Evolutionary conservation across 129 eudicot genomes (phyloP).

Genomic region (Helichrysum umbraculigerum): DNA sequence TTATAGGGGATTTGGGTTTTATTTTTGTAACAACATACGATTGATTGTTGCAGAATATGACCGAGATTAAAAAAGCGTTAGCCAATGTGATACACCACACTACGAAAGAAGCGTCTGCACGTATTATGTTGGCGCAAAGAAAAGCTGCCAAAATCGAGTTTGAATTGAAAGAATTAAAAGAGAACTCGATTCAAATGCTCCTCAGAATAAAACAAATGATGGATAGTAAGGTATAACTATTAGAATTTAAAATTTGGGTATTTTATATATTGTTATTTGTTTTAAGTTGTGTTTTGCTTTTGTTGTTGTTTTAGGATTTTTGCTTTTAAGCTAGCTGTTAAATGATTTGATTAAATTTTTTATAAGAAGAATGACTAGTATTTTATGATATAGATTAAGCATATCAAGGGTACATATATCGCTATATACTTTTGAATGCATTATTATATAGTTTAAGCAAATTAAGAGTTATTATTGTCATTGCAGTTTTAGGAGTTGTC

Average conservation of each 20-base stretch:
- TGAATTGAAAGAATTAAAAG: constrained; percentile 57
- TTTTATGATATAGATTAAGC: too few species aligned
- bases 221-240: constrained; percentile 60
- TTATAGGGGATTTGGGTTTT: too few species aligned
- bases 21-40: too few species aligned
- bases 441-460: too few species aligned
- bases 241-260: background rate
- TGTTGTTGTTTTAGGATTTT: background rate
- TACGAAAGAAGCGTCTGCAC: constrained; percentile 72
- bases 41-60: constrained; percentile 46
- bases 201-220: constrained; percentile 66
- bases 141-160: constrained; percentile 50
- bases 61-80: constrained; percentile 67
- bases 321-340: background rate
- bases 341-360: too few species aligned
- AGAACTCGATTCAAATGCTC: constrained; percentile 56
- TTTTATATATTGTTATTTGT: background rate
- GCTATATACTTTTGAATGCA: too few species aligned
- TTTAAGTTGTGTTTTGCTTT: constrained; percentile 1
- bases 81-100: constrained; percentile 72
- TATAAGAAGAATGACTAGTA: too few species aligned
- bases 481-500: too few species aligned
- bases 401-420: too few species aligned
- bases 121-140: constrained; percentile 62
- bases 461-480: too few species aligned